Base-by-base conservation (phyloP, 768 basidiomycete species). In the Lactifluus hygrophoroides region DNA sequence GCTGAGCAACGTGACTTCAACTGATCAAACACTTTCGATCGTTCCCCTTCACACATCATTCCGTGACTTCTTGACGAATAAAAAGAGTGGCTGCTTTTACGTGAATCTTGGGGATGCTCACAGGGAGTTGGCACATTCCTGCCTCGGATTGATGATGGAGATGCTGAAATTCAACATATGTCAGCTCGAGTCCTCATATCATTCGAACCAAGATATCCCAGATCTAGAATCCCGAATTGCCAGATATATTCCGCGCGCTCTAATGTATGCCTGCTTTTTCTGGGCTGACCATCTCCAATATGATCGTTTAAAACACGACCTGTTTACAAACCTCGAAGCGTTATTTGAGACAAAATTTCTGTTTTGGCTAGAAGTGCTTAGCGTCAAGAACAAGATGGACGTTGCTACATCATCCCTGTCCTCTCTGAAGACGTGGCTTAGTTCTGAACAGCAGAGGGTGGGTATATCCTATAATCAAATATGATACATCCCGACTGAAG, bases 131-230 rank as follows among this genome's bases (percentile, higher is more conserved):
- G 32, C 32, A 10, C 32, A 32, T 10, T 32, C 32, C 32, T 32
- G 32, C 37, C 35, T 52, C 37, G 6, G 5, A 13, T 3, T 30
- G 7, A 25, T 54, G 25, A 16, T 42, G 9, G 2, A 28, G 9
- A n/a, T 16, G n/a, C 40, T 54, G 25, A 35, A 40, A 8, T 54
- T 54, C 16, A 54, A 54, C 6, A 54, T 54, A 16, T 54, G 52
- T 13, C 17, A 42, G 23, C 52, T 54, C 17, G 52, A 54, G 17
- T 25, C 34, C 2, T 54, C 52, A 27, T 42, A 42, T 16, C 38
- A 25, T 7, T 16, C 40, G 2, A 54, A 54, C n/a, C 17, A 43
- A 8, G 52, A 44, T 2, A 13, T 54, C 9, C 3, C 3, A 11
- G 52, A 54, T 25, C 52, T 54, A 19, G 6, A 9, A 0, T 42